Base-by-base conservation (phyloP, 768 basidiomycete genomes). In the Thelephora aurantiotincta region DNA sequence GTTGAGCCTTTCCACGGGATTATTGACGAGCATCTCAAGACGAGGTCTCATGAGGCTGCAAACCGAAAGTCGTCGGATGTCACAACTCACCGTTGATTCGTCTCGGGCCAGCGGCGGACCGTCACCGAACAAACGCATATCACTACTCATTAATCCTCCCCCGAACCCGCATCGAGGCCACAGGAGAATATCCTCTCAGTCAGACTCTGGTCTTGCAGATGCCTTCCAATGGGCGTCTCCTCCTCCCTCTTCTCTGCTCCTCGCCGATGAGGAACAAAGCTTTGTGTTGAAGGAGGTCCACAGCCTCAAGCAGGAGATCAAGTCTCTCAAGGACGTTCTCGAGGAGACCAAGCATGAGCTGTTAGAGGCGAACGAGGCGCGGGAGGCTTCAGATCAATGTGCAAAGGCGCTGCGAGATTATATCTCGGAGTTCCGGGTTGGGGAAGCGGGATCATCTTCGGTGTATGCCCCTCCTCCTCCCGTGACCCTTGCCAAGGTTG, bases 11-110 rank as follows among this genome's bases (percentile, higher is more conserved):
- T 14, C 33, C 35, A 26, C 44, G 5, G 18, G 36, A 41, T 23
- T 23, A 43, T 35, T 51, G 11, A 49, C 48, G 22, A 44, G 54
- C 30, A 33, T 34, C 33, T 22, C n/a, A 58, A 87, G 87, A 55
- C 82, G 87, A 41, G 88, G 85, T 20, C 69, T 91, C 45, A 91
- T 91, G 88, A 75, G 84, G 14, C 70, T 91, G 7, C 88, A 91
- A 59, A 77, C 78, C 7, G 86, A 91, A 61, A 82, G 68, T 55
- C 69, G 80, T 47, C 70, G 84, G 23, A 72, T 69, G 46, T 52
- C 68, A 60, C 50, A 66, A 65, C 12, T 64, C 52, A 65, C 74
- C 12, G 60, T 79, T 33, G 84, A 86, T 56, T 51, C 80, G 23
- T 69, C 73, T 18, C 69, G 79, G 5, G 71, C 77, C 13, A 62